phyloP scores from a whole-genome alignment of 805 yeast species.

The Ogataea trehalophila region DNA sequence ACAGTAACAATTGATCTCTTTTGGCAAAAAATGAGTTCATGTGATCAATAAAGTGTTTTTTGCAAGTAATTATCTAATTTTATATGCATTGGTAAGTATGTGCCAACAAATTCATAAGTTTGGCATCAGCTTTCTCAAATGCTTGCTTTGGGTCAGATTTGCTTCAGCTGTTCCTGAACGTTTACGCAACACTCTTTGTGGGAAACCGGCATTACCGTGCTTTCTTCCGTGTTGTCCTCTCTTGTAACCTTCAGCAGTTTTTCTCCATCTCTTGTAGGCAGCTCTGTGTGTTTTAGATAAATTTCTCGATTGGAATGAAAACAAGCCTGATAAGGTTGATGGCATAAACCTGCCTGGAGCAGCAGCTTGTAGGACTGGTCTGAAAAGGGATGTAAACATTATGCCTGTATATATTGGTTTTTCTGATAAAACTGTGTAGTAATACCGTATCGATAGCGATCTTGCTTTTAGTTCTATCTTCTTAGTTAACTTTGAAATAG shows the following conservation, averaged over 20 bases:
- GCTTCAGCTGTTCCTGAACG: conserved; percentile 58
- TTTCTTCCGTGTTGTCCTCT: conserved; percentile 80
- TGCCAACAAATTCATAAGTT: conserved; percentile 22
- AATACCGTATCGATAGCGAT: background rate
- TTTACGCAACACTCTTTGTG: conserved; percentile 52
- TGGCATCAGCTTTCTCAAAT: conserved; percentile 53
- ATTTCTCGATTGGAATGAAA: conserved; percentile 18
- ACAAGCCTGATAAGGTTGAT: conserved; percentile 1
- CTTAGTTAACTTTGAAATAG: background rate
- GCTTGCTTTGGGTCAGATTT: conserved; percentile 50
- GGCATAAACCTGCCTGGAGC: conserved; percentile 2
- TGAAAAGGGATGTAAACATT: conserved; percentile 10
- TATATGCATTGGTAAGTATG: background rate
- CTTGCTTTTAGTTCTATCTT: background rate
- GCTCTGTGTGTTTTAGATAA: conserved; percentile 79
- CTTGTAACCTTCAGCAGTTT: conserved; percentile 62
- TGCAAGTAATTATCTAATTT: too few relatives aligned
- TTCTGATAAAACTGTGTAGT: too few relatives aligned
- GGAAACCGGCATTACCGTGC: conserved; percentile 91
- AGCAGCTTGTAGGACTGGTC: conserved; percentile 11
- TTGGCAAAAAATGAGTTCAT: too few relatives aligned
- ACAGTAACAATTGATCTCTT: too few relatives aligned
- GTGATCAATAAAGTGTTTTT: too few relatives aligned
- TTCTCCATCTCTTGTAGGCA: conserved; percentile 81
- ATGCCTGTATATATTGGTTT: conserved; percentile 1